Percentiles rank a stretch among this genome's conserved stretches.
phyloP scores from a whole-genome alignment of 75 land plant genomes.

The Cryptomeria japonica region DNA sequence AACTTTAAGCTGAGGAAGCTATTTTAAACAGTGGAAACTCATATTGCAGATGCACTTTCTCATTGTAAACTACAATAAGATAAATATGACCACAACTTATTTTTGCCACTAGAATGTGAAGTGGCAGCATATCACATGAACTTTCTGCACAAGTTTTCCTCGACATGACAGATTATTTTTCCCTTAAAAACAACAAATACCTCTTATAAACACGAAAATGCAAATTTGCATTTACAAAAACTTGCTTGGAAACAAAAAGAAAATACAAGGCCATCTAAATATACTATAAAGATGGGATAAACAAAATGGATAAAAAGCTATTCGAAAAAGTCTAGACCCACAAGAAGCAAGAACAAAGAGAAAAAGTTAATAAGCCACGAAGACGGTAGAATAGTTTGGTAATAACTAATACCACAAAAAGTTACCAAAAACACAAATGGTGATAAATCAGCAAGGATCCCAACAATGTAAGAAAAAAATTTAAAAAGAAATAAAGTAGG shows the following conservation, averaged over 20 bases:
- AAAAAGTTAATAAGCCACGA: background rate
- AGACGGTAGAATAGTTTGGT: background rate
- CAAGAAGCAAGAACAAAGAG: background rate
- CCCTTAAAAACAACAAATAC: background rate
- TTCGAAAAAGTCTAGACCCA: background rate
- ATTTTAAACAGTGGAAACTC: background rate
- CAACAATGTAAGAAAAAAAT: background rate
- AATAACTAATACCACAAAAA: background rate
- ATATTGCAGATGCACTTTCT: background rate
- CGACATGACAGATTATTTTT: background rate
- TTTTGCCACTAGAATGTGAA: background rate
- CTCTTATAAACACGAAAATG: background rate
- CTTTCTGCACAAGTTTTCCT: background rate
- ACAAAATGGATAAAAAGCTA: background rate
- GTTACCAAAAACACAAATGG: background rate
- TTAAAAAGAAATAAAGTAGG: no score
- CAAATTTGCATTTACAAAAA: no score
- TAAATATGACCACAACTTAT: background rate
- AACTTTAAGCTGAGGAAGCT: conserved; percentile 10
- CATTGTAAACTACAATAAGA: conserved; percentile 3
- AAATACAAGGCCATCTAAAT: background rate
- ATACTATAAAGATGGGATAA: background rate
- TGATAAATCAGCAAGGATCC: background rate
- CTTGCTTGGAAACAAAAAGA: background rate
- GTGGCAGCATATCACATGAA: background rate